Conservation (phyloP, 768 basidiomycete genomes). For the Pleurotus sapidus region DNA sequence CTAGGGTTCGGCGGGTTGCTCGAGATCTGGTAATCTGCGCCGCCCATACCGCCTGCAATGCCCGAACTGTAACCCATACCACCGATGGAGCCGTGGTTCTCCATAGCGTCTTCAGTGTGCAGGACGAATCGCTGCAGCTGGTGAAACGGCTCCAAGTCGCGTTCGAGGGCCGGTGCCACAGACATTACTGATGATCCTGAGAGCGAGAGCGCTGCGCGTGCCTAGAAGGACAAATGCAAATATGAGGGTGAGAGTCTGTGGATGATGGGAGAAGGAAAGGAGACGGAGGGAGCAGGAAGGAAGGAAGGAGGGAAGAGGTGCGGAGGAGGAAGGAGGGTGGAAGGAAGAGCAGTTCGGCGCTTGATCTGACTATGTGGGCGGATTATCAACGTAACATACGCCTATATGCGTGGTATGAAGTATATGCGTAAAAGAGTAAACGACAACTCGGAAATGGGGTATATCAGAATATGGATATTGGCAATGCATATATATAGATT, state of each 20-base stretch:
- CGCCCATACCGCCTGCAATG: background rate
- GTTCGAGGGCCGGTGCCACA: conserved; percentile 55
- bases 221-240: conserved; percentile 31
- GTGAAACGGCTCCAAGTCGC: conserved; percentile 58
- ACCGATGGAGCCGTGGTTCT: too few relatives aligned
- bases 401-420: background rate
- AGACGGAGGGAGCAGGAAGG: background rate
- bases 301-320: background rate
- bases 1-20: conserved; percentile 71
- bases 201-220: conserved; percentile 50
- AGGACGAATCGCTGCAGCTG: conserved; percentile 45
- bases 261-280: conserved; percentile 2
- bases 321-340: background rate
- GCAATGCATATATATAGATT: too few relatives aligned
- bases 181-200: conserved; percentile 43
- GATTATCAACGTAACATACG: background rate
- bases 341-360: background rate
- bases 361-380: background rate
- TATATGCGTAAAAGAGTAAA: background rate
- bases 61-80: too few relatives aligned
- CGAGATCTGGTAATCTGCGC: conserved; percentile 54
- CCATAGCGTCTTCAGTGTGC: conserved; percentile 13
- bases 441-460: background rate
- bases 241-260: too few relatives aligned
- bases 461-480: too few relatives aligned